phyloP scores from a whole-genome alignment of 148 eudicot genomes.

The Camellia lanceoleosa region DNA sequence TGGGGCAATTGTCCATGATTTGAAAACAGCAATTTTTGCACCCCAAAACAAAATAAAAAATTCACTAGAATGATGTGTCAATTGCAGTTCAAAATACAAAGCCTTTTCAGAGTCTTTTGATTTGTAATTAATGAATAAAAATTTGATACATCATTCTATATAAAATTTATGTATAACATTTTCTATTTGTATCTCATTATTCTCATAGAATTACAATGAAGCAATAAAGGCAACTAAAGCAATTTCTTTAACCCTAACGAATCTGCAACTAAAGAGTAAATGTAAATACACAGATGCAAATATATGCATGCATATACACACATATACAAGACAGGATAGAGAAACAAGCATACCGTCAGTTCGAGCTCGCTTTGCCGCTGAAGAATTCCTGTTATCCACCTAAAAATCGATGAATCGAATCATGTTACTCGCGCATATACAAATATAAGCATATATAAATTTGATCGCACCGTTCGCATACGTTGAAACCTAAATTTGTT shows the following conservation, averaged over 20 bases:
- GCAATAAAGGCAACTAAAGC: not conserved
- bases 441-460: not conserved
- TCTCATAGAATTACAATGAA: not conserved
- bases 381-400: slow-evolving; percentile 86
- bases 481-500: not conserved
- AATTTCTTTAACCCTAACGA: not conserved
- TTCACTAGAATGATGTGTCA: no score
- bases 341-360: slow-evolving; percentile 62
- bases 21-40: no score
- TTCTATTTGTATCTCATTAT: no score
- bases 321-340: not conserved
- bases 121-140: no score
- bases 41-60: no score
- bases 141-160: no score
- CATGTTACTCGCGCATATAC: not conserved
- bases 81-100: no score
- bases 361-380: slow-evolving; percentile 81
- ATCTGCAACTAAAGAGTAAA: not conserved
- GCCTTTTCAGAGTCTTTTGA: no score
- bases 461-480: not conserved
- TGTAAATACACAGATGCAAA: not conserved
- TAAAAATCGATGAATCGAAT: slow-evolving; percentile 23
- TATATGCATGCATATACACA: not conserved
- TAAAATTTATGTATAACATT: no score
- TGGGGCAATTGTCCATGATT: no score